phyloP scores from a whole-genome alignment of 768 basidiomycete genomes.

The Pleurotus djamor region DNA sequence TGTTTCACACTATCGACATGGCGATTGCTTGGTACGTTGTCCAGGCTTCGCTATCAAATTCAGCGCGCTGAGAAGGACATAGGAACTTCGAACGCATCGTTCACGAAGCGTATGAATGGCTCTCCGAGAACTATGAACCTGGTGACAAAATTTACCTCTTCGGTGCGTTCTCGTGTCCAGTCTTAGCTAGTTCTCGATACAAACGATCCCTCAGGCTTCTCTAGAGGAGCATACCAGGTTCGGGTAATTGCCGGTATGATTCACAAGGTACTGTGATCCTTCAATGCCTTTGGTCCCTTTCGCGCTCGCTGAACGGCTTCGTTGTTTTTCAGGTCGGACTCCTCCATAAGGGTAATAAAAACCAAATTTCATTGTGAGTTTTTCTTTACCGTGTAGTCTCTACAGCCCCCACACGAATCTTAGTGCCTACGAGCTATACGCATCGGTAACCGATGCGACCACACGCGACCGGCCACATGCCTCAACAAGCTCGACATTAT shows the following conservation, averaged over 20 bases:
- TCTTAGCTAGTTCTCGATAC: not conserved
- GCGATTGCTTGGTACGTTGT: too few relatives aligned
- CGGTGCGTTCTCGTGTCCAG: slow-evolving; percentile 10
- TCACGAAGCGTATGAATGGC: slow-evolving; percentile 23
- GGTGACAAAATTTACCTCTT: slow-evolving; percentile 24
- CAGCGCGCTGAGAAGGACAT: not conserved
- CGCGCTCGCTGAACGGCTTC: not conserved
- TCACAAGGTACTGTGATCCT: slow-evolving; percentile 13
- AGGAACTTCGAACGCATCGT: slow-evolving; percentile 27
- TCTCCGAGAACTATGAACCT: slow-evolving; percentile 19
- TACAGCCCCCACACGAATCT: too few relatives aligned
- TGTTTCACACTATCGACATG: too few relatives aligned
- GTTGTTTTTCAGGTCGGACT: slow-evolving; percentile 8
- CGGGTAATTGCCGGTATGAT: slow-evolving; percentile 28
- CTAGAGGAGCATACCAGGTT: slow-evolving; percentile 30
- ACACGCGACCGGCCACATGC: too few relatives aligned
- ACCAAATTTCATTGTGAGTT: not conserved
- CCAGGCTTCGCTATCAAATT: not conserved
- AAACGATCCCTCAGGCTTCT: slow-evolving; percentile 21
- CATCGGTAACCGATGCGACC: too few relatives aligned
- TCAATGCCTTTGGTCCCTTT: not conserved
- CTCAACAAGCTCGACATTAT: too few relatives aligned
- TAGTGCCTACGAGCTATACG: too few relatives aligned
- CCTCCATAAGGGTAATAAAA: not conserved
- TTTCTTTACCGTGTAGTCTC: too few relatives aligned